These are phyloP conservation scores for Caulochytrium protostelioides DNA, from an alignment of 371 early-diverging fungal species.

Conservation along the genomic window DNA sequence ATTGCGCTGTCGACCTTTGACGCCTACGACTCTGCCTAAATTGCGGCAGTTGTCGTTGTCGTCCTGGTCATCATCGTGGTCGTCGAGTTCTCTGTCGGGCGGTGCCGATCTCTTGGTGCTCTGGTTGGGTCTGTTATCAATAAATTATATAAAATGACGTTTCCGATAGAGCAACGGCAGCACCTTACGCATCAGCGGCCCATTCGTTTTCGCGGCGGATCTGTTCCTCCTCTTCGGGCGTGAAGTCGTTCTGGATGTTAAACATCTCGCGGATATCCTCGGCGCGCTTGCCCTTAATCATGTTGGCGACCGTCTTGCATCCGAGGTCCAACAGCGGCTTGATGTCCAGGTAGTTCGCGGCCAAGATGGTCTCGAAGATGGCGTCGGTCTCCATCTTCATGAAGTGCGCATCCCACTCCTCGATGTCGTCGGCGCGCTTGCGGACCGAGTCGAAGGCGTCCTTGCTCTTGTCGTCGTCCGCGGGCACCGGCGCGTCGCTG, in stretches of 20 bases:
- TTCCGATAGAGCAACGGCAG: too few relatives aligned
- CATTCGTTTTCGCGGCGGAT: conserved; percentile 63
- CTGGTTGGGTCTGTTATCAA: too few relatives aligned
- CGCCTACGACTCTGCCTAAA: conserved; percentile 22
- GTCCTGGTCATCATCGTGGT: too few relatives aligned
- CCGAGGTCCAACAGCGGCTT: conserved; percentile 30
- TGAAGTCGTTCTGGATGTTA: conserved; percentile 81
- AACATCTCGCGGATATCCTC: conserved; percentile 77
- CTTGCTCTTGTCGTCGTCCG: conserved; percentile 2
- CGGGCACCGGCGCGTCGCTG: conserved; percentile 12
- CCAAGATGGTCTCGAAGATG: conserved; percentile 29
- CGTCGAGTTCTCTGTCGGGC: too few relatives aligned
- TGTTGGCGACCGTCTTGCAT: conserved; percentile 30
- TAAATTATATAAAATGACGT: too few relatives aligned
- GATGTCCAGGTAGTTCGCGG: conserved; percentile 33
- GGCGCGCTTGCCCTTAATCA: conserved; percentile 25
- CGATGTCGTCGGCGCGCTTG: conserved; percentile 18
- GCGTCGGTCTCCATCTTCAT: conserved; percentile 24
- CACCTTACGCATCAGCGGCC: conserved; percentile 65
- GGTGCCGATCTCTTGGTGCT: too few relatives aligned
- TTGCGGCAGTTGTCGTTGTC: too few relatives aligned
- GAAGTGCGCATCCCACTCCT: conserved; percentile 22
- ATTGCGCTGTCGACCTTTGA: conserved; percentile 41
- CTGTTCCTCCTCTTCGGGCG: conserved; percentile 72
- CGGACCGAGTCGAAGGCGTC: conserved; percentile 1